Conservation (phyloP, 108 stramenopile species). For the Skeletonema costatum region DNA sequence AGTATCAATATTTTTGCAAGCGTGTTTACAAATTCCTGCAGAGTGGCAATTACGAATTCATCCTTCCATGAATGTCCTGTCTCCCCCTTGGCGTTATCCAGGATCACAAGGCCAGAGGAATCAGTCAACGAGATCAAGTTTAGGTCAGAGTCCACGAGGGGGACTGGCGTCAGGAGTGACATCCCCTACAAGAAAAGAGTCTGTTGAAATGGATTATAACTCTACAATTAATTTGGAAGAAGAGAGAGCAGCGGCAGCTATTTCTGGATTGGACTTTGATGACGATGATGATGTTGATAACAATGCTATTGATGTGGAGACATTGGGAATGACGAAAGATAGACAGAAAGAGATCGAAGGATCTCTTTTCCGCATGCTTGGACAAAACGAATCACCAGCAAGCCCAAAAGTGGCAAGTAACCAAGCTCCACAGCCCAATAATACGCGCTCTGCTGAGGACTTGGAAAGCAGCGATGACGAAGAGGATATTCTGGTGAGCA, state of each 20-base stretch:
- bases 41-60: conserved; percentile 79
- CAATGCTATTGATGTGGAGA: conserved; percentile 60
- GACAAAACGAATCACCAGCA: conserved; percentile 54
- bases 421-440: neutral
- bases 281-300: conserved; percentile 14
- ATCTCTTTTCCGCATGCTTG: conserved; percentile 86
- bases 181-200: conserved; percentile 23
- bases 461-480: neutral
- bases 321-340: conserved; percentile 86
- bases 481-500: conserved; percentile 7
- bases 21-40: conserved; percentile 82
- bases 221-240: conserved; percentile 7
- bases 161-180: conserved; percentile 14
- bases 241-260: conserved; percentile 17
- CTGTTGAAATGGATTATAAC: conserved; percentile 14
- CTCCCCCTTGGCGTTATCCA: conserved; percentile 83
- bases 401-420: conserved; percentile 2
- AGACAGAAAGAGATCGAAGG: conserved; percentile 88
- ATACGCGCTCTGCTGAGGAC: neutral
- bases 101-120: conserved; percentile 4
- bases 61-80: conserved; percentile 83
- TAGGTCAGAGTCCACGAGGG: neutral
- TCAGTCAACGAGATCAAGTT: neutral
- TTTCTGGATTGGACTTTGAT: conserved; percentile 17
- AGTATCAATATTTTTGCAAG: conserved; percentile 92